Evolutionary conservation across 768 basidiomycete genomes (phyloP).

Genomic region (Dentipellis sp.): DNA sequence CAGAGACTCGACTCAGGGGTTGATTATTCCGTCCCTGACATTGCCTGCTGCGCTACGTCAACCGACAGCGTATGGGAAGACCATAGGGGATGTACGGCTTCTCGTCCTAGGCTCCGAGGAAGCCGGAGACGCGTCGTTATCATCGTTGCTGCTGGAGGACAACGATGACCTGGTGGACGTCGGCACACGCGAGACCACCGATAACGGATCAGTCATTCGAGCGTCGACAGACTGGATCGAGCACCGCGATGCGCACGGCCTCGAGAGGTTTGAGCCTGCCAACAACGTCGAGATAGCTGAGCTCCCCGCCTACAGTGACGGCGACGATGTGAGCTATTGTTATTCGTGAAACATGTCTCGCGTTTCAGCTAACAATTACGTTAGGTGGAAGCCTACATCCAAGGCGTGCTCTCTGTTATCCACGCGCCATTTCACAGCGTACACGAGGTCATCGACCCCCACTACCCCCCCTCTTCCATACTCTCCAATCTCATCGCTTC

Average conservation of each 20-base stretch:
- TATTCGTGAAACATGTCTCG: neutral
- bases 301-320: constrained; percentile 34
- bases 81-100: constrained; percentile 50
- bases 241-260: constrained; percentile 51
- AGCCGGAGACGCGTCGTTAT: constrained; percentile 35
- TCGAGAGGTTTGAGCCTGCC: constrained; percentile 56
- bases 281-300: constrained; percentile 57
- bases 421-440: constrained; percentile 49
- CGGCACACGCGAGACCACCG: constrained; percentile 45
- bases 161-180: constrained; percentile 63
- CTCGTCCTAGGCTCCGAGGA: constrained; percentile 42
- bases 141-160: constrained; percentile 44
- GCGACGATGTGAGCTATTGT: constrained; percentile 33
- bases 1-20: constrained; percentile 33
- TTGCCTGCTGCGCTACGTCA: constrained; percentile 52
- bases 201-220: constrained; percentile 30
- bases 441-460: constrained; percentile 43
- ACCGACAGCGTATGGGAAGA: constrained; percentile 62
- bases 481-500: constrained; percentile 49
- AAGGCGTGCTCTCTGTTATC: constrained; percentile 32
- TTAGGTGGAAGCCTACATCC: constrained; percentile 1
- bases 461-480: constrained; percentile 39
- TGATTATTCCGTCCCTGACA: constrained; percentile 62
- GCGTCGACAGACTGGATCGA: constrained; percentile 72
- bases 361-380: no score